Conservation (phyloP, 1,139 yeast genomes). For the Suhomyces bribrorum region DNA sequence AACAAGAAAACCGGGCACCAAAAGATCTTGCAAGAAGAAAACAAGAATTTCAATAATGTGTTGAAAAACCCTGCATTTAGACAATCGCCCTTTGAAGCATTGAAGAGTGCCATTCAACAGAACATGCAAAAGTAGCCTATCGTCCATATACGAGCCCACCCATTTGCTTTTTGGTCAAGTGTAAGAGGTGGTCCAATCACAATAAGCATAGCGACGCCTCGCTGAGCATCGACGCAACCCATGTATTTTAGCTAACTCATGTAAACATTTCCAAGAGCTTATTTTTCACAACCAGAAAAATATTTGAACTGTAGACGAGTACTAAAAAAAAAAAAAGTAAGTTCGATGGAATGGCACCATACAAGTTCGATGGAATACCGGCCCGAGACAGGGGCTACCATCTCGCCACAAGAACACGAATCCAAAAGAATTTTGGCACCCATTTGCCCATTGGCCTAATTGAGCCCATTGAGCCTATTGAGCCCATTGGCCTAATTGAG, state of each 20-base stretch:
- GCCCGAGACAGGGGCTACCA: no score
- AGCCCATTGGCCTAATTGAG: no score
- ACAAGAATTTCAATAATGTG: constrained; percentile 54
- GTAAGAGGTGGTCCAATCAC: background rate
- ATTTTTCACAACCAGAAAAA: background rate
- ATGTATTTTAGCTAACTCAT: background rate
- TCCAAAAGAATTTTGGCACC: no score
- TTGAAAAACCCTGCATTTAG: constrained; percentile 54
- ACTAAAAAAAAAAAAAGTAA: no score
- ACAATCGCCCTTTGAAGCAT: constrained; percentile 58
- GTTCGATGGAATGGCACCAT: no score
- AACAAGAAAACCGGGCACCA: constrained; percentile 56
- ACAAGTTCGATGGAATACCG: no score
- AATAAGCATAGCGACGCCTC: background rate
- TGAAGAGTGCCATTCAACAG: constrained; percentile 43
- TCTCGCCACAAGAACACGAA: no score
- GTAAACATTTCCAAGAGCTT: no score
- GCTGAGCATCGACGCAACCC: background rate
- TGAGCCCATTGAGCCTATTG: no score
- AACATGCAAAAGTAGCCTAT: constrained; percentile 12
- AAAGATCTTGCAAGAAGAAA: constrained; percentile 54
- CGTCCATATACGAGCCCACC: no score
- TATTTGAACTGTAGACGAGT: no score
- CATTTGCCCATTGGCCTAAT: no score
- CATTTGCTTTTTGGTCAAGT: background rate